phyloP scores from a whole-genome alignment of 371 early-diverging fungal genomes.

The Thermomucor indicae-seudaticae region DNA sequence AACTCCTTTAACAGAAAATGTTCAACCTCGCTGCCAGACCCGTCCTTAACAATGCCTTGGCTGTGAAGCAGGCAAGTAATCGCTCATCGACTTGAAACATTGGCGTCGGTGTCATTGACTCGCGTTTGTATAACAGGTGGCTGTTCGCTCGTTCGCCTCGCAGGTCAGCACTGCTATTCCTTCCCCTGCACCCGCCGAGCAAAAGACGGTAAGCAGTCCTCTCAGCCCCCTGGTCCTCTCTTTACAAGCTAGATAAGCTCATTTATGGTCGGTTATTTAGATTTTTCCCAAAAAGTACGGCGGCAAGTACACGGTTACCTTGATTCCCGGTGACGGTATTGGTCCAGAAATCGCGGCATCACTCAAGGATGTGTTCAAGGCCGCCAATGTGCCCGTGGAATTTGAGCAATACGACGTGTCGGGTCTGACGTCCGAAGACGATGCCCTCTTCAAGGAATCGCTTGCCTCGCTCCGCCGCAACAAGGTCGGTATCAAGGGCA shows the following conservation, averaged over 20 bases:
- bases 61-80: constrained; percentile 6
- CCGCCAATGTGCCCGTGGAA: constrained; percentile 88
- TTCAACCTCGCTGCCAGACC: constrained; percentile 7
- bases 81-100: not conserved
- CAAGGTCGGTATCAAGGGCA: constrained; percentile 96
- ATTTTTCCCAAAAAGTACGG: constrained; percentile 45
- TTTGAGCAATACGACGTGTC: constrained; percentile 95
- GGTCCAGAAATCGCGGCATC: constrained; percentile 88
- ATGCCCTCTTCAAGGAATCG: constrained; percentile 76
- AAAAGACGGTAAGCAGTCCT: constrained; percentile 37
- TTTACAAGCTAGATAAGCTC: not conserved
- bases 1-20: no score
- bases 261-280: constrained; percentile 9
- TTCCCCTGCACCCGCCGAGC: constrained; percentile 42
- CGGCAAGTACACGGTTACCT: constrained; percentile 89
- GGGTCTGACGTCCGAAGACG: constrained; percentile 75
- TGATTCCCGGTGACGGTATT: constrained; percentile 98
- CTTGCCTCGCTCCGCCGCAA: constrained; percentile 88
- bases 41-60: constrained; percentile 2
- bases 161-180: constrained; percentile 33
- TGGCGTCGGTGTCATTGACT: not conserved
- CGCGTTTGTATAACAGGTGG: constrained; percentile 8
- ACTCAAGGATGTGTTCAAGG: constrained; percentile 91
- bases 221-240: not conserved
- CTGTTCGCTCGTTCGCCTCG: constrained; percentile 36